Evolutionary conservation across 805 yeast species (phyloP), one percentile per base, ranked within the genome.

Genomic region (Candida coleopterorum): DNA sequence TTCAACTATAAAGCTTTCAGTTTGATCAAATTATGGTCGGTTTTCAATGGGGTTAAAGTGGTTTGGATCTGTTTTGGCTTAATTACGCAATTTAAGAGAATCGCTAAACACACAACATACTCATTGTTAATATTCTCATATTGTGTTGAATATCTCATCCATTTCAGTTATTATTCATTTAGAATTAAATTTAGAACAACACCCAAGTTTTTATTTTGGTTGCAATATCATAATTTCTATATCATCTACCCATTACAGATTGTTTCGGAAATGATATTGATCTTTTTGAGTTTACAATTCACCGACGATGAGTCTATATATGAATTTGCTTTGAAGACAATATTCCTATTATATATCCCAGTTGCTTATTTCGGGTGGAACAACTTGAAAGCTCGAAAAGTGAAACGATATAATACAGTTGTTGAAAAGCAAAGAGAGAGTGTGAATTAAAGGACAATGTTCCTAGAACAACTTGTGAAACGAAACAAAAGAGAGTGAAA

Each of bases 51-150:
- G 0, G 15, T 53, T 7, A 53, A 59, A 30, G 58, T 65, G 62
- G 56, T 50, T 1, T 59, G 67, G 66, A 26, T 68, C 6, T 59
- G 70, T 47, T 68, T 59, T 43, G 68, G 62, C 4, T 66, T 68
- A 16, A 62, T 68, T 18, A 65, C 55, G 37, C 65, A 66, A 2
- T 66, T 62, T 39, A 71, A 72, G 4, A 58, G 50, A 30, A 47
- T 67, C 17, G 71, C 73, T 6, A 64, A 58, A 38, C 72, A 68
- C 46, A 58, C 64, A 2, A 47, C 65, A 6, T 68, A 66, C 47
- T 62, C 71, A 14, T 42, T 62, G 8, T 51, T 68, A 37, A 63
- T 68, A 5, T 7, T 49, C 9, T 43, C 62, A 16, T 67, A 70
- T 70, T 56, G 68, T 37, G n/a, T 53, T 20, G 49, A 51, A 30